Evolutionary conservation across 768 basidiomycete species (phyloP).

Genomic region (Lactifluus piperatus): DNA sequence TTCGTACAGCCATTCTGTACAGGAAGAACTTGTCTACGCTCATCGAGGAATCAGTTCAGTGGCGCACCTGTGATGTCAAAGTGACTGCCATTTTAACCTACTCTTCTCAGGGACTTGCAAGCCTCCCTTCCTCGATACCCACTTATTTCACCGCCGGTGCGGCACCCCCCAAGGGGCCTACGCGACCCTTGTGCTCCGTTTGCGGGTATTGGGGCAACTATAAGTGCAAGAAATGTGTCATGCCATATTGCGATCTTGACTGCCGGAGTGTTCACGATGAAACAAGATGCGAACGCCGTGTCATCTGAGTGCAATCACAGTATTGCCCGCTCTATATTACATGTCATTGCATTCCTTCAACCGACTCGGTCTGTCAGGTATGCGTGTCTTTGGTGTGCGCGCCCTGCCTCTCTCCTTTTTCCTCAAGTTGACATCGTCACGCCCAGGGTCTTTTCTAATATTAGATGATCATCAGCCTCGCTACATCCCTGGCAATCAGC

Average conservation of each 20-base stretch:
- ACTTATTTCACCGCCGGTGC: slow-evolving; percentile 66
- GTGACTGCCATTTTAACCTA: background rate
- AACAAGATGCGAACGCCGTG: slow-evolving; percentile 70
- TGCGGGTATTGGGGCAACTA: slow-evolving; percentile 82
- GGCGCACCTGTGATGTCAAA: background rate
- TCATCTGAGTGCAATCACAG: slow-evolving; percentile 33
- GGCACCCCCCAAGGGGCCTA: slow-evolving; percentile 51
- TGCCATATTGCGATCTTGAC: slow-evolving; percentile 66
- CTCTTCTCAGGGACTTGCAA: slow-evolving; percentile 45
- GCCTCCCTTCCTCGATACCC: slow-evolving; percentile 43
- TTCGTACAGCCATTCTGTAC: slow-evolving; percentile 73
- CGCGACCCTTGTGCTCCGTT: slow-evolving; percentile 71
- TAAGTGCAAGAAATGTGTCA: slow-evolving; percentile 66
- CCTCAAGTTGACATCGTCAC: background rate
- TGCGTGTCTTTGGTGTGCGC: background rate
- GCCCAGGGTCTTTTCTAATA: background rate
- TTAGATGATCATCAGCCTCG: background rate
- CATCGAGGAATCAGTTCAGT: slow-evolving; percentile 74
- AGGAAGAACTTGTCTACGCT: slow-evolving; percentile 68
- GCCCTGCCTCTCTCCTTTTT: background rate
- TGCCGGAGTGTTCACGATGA: slow-evolving; percentile 71
- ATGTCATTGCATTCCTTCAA: background rate
- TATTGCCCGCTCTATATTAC: background rate
- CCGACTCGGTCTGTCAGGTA: background rate
- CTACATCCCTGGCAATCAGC: background rate